Evolutionary conservation across 148 eudicot species (phyloP).

Genomic region (Chenopodium suecicum): DNA sequence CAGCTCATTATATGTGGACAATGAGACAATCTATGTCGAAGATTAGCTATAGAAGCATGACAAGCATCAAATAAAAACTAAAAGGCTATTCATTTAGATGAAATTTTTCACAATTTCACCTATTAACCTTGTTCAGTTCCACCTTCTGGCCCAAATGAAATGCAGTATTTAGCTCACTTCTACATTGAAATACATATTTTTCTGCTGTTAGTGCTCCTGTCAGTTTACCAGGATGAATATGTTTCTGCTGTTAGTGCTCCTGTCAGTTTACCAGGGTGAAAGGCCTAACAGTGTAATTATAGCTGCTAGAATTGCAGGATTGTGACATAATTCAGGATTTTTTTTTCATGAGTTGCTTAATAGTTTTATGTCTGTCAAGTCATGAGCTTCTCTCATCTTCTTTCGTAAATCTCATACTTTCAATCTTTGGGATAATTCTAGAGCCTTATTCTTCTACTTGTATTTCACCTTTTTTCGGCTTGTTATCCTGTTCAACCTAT

Average conservation of each 20-base stretch:
- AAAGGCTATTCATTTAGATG: not conserved
- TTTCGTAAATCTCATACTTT: not conserved
- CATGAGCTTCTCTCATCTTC: not conserved
- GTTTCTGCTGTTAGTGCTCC: not conserved
- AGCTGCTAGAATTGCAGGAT: not conserved
- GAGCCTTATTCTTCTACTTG: not conserved
- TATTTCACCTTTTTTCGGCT: not conserved
- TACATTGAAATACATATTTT: not conserved
- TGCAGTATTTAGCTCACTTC: not conserved
- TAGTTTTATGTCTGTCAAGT: not conserved
- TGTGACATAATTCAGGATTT: not conserved
- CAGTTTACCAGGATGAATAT: not conserved
- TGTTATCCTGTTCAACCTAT: not conserved
- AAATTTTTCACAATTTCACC: not conserved
- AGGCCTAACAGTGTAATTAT: not conserved
- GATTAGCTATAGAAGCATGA: too few species aligned
- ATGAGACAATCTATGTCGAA: too few species aligned
- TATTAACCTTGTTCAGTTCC: not conserved
- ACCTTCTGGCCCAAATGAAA: not conserved
- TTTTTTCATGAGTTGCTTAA: not conserved
- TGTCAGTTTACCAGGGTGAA: not conserved
- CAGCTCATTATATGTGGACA: too few species aligned
- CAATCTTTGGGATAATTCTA: not conserved
- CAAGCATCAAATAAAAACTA: too few species aligned
- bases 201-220: not conserved